phyloP scores from a whole-genome alignment of 805 yeast species.

The Sungouiella blattae region DNA sequence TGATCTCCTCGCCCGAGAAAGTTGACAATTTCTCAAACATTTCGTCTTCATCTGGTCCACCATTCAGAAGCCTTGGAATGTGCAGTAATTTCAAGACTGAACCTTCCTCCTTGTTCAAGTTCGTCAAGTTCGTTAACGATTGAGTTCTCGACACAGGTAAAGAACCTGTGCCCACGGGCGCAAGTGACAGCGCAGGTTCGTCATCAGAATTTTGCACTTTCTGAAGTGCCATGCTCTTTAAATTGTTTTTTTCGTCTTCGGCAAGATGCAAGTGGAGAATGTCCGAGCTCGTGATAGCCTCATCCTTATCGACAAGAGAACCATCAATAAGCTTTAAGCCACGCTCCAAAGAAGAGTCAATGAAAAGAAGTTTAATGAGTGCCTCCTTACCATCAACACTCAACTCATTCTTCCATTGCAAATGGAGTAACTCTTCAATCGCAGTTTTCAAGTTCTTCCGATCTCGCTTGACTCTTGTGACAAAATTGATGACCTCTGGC shows the following conservation, averaged over 20 bases:
- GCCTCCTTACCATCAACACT: constrained; percentile 73
- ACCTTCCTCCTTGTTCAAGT: constrained; percentile 41
- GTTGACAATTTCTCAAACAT: constrained; percentile 11
- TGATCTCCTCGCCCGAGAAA: constrained; percentile 37
- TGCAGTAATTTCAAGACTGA: constrained; percentile 34
- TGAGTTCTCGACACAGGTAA: constrained; percentile 14
- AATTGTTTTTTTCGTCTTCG: constrained; percentile 23
- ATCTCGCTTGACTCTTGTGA: constrained; percentile 24
- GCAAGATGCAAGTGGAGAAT: constrained; percentile 14
- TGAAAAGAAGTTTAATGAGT: constrained; percentile 60
- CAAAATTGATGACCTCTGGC: constrained; percentile 28
- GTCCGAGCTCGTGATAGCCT: constrained; percentile 9
- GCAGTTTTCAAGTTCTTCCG: constrained; percentile 29
- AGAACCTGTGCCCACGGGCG: constrained; percentile 8
- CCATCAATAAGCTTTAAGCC: constrained; percentile 42
- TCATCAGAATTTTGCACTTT: constrained; percentile 1
- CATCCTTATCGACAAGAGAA: constrained; percentile 23
- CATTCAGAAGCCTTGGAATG: constrained; percentile 13
- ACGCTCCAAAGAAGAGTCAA: constrained; percentile 67
- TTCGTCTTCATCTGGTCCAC: constrained; percentile 3
- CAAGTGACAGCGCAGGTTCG: background rate
- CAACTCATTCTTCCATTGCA: constrained; percentile 53
- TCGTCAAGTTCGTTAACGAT: constrained; percentile 26
- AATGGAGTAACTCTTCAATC: constrained; percentile 51
- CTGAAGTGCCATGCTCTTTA: constrained; percentile 3